Base-by-base conservation (phyloP, 768 basidiomycete genomes). In the Podaxis sp. region DNA sequence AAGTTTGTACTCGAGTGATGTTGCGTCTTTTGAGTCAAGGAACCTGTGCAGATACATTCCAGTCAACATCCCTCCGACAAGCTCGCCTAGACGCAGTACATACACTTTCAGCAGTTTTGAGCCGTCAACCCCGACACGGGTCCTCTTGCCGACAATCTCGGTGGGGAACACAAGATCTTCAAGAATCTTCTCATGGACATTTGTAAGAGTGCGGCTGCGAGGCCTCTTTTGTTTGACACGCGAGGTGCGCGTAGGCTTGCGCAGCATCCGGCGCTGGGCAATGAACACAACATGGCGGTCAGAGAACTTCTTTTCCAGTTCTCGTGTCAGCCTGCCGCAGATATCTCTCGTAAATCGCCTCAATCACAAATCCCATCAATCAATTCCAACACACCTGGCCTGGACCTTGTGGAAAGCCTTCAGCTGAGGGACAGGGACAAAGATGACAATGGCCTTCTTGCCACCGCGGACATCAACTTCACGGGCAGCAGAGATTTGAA, bases 301-400 rank as follows among this genome's bases (percentile, higher is more conserved):
- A 52, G 97, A 94, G 83, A 99, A 98, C 81, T 99, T 99, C 88
- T 99, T 99, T 88, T 99, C 97, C 73, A 99, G 87, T 76, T 99
- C 96, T 59, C 96, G 90, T 65, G 96, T 98, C 74, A 99, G 90
- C 77, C 96, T 99, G 65, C 30, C 42, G 49, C 54, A 38, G 24
- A 52, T 58, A 36, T 63, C 39, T 26, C 46, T 51, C 33, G 58
- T 59, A 49, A 59, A 38, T 60, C 58, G 63, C 59, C 65, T 61
- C 36, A 64, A 57, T 59, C 52, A 55, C 39, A 48, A 59, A 60
- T 62, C 49, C 52, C 57, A 65, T 42, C 58, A 39, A 19, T 39
- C 8, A 26, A 63, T 66, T 62, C 33, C 55, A 48, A 70, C 83
- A 61, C 73, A 97, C 95, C 96, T 90, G 75, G 88, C 89, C 81